These are phyloP conservation scores for Cordyceps tenuipes DNA, from an alignment of 2,329 filamentous ascomycete species.

Conservation along the genomic window DNA sequence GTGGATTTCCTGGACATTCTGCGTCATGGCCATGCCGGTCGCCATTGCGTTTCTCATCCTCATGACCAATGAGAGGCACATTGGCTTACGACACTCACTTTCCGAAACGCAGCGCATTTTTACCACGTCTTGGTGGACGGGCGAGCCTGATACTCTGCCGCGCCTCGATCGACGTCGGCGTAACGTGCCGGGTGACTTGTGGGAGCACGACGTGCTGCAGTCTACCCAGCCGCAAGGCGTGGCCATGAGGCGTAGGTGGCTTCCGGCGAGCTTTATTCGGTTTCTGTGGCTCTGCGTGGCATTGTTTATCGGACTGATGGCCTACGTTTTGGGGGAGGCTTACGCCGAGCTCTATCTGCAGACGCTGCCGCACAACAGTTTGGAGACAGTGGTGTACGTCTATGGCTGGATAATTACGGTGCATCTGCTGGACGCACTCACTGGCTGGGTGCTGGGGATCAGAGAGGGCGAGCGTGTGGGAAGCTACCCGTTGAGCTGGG, in stretches of 20 bases:
- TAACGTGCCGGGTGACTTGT: constrained; percentile 27
- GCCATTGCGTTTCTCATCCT: constrained; percentile 56
- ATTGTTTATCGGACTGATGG: constrained; percentile 52
- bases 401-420: constrained; percentile 63
- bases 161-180: constrained; percentile 35
- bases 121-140: constrained; percentile 57
- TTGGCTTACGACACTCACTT: constrained; percentile 50
- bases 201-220: constrained; percentile 29
- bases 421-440: constrained; percentile 54
- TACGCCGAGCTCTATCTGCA: constrained; percentile 62
- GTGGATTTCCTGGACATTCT: constrained; percentile 63
- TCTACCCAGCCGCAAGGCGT: constrained; percentile 24
- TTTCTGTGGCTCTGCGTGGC: constrained; percentile 64
- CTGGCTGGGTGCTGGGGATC: constrained; percentile 58
- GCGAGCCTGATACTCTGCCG: constrained; percentile 42
- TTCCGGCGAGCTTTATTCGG: constrained; percentile 58
- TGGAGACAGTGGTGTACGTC: constrained; percentile 61
- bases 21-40: constrained; percentile 63
- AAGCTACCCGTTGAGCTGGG: constrained; percentile 62
- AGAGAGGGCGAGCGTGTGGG: constrained; percentile 59
- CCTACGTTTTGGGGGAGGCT: constrained; percentile 59
- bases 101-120: constrained; percentile 62
- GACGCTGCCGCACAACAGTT: constrained; percentile 56
- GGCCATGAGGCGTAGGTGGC: constrained; percentile 44
- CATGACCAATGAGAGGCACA: constrained; percentile 54